Evolutionary conservation across 768 basidiomycete genomes (phyloP), one percentile per base, ranked within the genome.

Genomic region (Termitomyces sp.): DNA sequence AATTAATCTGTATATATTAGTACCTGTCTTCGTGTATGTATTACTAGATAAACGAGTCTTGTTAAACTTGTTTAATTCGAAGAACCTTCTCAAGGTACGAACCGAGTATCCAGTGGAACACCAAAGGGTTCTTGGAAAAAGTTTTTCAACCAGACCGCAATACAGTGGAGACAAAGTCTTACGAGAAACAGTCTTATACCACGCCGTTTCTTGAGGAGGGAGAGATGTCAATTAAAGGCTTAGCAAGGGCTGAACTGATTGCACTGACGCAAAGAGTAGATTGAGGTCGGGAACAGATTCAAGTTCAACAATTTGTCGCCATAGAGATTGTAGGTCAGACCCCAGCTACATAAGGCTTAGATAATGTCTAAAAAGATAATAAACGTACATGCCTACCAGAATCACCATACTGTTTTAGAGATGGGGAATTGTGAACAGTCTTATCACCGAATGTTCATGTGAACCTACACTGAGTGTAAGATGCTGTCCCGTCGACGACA

Each of bases 251-350:
- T 26, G 2, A 26, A 42, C 6, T 5, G 20, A 30, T 13, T 33
- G 1, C 16, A 65, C 76, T 68, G 64, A 78, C 80, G 82, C 73
- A 78, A 76, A 26, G 72, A 63, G 63, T 80, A 83, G 10, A 83
- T 67, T 5, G 74, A 76, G 7, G 65, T 46, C 2, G 80, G 82
- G 72, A 88, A 83, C 14, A 87, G 66, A 49, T 80, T 75, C 26
- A 82, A 75, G 22, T 77, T 76, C 53, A 87, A 69, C 43, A 88
- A 69, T 65, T 77, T 80, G 65, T 87, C 86, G 13, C 77, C 82
- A 56, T 76, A 87, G 45, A 88, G 64, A 70, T 88, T 88, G 71
- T 89, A 88, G 9, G 81, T 72, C 30, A 86, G 64, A 5, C 82
- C 82, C 85, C 84, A 86, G 58, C 79, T 81, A 52, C 18, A 48